Base-by-base conservation (phyloP, 192 early-diverging fungal genomes). In the Backusella liffmaniae region DNA sequence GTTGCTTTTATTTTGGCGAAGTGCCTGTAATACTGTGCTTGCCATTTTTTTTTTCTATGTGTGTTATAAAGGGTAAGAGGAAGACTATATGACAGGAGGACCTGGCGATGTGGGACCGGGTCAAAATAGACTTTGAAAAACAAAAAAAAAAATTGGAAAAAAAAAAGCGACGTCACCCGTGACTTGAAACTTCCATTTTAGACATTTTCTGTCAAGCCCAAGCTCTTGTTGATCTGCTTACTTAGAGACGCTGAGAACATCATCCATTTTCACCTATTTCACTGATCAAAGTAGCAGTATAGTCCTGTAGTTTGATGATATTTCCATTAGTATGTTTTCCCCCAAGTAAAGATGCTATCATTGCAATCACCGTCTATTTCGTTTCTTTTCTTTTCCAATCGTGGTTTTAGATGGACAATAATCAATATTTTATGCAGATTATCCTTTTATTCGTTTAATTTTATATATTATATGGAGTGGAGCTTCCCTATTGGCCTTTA, bases 1-100 rank as follows among this genome's bases (percentile, higher is more conserved):
- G 5, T 10, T 44, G 1, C 9, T 46, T 46, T 30, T 42, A 71
- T 71, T 44, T 18, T 71, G 70, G 39, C 70, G 70, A 49, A 71
- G 39, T 49, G 70, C 29, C 39, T 71, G 70, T 32, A 71, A 49
- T 21, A 71, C 42, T 30, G 42, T 46, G 26, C 39, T 49, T 30
- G 70, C 41, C 70, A 71, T 71, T 36, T 30, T 46, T 70, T 23
- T 13, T 18, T 32, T 66, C 30, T 29, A 16, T 16, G n/a, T 8
- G 5, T 56, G 5, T 21, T 9, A 56, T 23, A 62, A 69, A 69
- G 13, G 21, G 37, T 37, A 21, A 69, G 18, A 37, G 12, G 21
- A 23, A 41, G 67, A 21, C 35, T 37, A 69, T 39, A 69, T 69
- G 36, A 69, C 67, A 69, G 67, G 67, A 69, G 32, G 34, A 36